Percentiles rank a stretch among this genome's conserved stretches.
These are phyloP conservation scores for Colletotrichum lupini DNA, from an alignment of 2,329 filamentous ascomycete species.

Conservation along the genomic window DNA sequence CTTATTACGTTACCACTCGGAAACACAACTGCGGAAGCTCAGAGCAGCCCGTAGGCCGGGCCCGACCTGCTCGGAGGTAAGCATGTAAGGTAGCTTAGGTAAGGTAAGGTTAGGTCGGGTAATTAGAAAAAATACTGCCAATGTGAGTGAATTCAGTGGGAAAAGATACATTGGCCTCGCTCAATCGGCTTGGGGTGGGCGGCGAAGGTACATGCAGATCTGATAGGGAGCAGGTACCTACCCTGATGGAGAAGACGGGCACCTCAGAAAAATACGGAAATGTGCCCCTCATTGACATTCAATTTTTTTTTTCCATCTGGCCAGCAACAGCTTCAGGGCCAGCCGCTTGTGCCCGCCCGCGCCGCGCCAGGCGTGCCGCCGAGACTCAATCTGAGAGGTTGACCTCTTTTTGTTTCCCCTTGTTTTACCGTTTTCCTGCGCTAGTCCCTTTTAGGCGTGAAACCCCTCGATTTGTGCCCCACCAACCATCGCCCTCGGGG, in stretches of 20 bases:
- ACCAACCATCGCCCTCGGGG: constrained; percentile 18
- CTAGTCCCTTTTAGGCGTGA: constrained; percentile 31
- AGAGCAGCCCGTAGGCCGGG: not conserved
- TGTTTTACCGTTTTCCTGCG: constrained; percentile 30
- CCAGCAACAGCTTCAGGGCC: not conserved
- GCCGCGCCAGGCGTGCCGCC: constrained; percentile 19
- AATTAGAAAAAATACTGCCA: not conserved
- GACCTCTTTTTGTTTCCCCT: constrained; percentile 20
- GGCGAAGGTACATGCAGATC: not conserved
- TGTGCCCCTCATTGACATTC: constrained; percentile 1
- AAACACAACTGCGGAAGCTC: not conserved
- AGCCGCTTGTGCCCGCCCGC: not conserved
- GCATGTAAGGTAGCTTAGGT: not conserved
- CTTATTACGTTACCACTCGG: not conserved
- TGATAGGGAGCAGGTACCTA: not conserved
- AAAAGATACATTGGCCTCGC: not conserved
- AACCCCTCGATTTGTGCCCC: constrained; percentile 35
- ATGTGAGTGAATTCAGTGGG: not conserved
- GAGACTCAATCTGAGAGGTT: constrained; percentile 32
- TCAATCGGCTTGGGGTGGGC: not conserved
- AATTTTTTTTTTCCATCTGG: not conserved
- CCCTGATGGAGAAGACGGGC: not conserved
- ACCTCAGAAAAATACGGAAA: not conserved
- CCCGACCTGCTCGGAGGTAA: constrained; percentile 29
- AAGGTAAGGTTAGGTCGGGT: constrained; percentile 15